Base-by-base conservation (phyloP, 345 rosid species). In the Brassica rapa region DNA sequence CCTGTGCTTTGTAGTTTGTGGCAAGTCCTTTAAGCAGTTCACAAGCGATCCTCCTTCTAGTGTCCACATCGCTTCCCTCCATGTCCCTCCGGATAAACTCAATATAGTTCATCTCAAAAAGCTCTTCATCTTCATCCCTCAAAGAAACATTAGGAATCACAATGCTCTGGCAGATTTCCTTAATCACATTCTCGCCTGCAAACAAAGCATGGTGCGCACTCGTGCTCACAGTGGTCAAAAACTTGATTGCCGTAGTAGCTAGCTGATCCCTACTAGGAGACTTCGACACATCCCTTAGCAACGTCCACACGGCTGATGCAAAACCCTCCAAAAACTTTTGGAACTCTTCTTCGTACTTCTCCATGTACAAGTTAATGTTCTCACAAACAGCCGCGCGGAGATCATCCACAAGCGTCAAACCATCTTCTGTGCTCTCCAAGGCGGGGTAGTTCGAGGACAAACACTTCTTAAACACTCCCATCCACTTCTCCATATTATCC, bases 1-100 rank as follows among this genome's bases (percentile, higher is more conserved):
- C 96, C 59, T 83, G 90, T 62, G 78, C 74, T 84, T 86, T 91
- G 84, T 93, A 93, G 83, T 93, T 89, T 8, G 93, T 72, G 1
- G 94, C 98, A 77, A 96, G 90, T 29, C 99, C 99, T 80, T 96
- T 96, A 23, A 96, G 91, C 72, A 96, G 81, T 68, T 96, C 99
- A 74, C 99, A 96, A 0, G 98, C 98, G 72, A 96, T 96, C 81
- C 99, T 93, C 84, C 99, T 93, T 80, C 95, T 89, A 4, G 99
- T 96, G 32, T 96, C 99, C 80, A 90, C 84, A 84, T 96, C 99
- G 75, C 99, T 96, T 49, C 99, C 98, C 77, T 96, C 99, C 99
- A 96, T 96, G 77, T 96, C 99, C 79, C 99, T 91, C 82, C 98
- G 88, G 71, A 96, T 90, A 72, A 93, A 96, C 88, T 96, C 99